Evolutionary conservation across 352 stramenopile genomes (phyloP).

Genomic region (Phytophthora tubulina): DNA sequence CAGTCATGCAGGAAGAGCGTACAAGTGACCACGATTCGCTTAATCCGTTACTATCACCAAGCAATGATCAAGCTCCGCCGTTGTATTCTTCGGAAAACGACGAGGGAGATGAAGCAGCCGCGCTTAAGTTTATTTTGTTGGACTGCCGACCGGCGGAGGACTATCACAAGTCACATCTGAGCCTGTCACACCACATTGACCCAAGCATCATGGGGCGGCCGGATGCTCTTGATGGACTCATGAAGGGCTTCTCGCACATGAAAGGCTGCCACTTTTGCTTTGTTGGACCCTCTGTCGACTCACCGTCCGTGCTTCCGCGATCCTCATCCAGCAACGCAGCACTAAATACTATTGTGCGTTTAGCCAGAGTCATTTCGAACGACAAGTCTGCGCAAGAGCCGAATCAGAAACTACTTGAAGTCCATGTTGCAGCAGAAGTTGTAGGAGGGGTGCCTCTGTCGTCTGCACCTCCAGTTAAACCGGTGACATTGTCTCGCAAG

Average conservation of each 20-base stretch:
- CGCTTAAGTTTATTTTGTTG: slow-evolving; percentile 78
- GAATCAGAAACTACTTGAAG: slow-evolving; percentile 30
- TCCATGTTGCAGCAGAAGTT: slow-evolving; percentile 17
- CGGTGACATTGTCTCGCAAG: slow-evolving; percentile 31
- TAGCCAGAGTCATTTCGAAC: slow-evolving; percentile 67
- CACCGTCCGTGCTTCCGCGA: slow-evolving; percentile 27
- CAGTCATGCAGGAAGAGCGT: slow-evolving; percentile 16
- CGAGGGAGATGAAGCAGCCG: slow-evolving; percentile 31
- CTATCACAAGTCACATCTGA: slow-evolving; percentile 85
- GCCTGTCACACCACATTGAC: slow-evolving; percentile 89
- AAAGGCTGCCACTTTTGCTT: slow-evolving; percentile 93
- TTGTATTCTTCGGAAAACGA: slow-evolving; percentile 33
- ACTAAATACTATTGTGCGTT: slow-evolving; percentile 63
- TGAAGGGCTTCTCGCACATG: slow-evolving; percentile 87
- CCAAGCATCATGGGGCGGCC: slow-evolving; percentile 77
- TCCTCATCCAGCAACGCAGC: slow-evolving; percentile 47
- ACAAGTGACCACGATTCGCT: slow-evolving; percentile 26
- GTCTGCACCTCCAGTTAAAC: slow-evolving; percentile 6
- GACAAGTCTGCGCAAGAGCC: slow-evolving; percentile 50
- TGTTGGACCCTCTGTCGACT: slow-evolving; percentile 68
- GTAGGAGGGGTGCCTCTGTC: slow-evolving; percentile 12
- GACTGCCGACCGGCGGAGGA: slow-evolving; percentile 82
- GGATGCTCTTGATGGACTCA: slow-evolving; percentile 74
- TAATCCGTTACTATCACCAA: slow-evolving; percentile 50
- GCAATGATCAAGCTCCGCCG: slow-evolving; percentile 5